A percentile compares a stretch with the other conserved stretches of the same genome.
These are phyloP conservation scores for Sporothrix sp. DNA, from an alignment of 2,329 filamentous ascomycete species.

Conservation along the genomic window DNA sequence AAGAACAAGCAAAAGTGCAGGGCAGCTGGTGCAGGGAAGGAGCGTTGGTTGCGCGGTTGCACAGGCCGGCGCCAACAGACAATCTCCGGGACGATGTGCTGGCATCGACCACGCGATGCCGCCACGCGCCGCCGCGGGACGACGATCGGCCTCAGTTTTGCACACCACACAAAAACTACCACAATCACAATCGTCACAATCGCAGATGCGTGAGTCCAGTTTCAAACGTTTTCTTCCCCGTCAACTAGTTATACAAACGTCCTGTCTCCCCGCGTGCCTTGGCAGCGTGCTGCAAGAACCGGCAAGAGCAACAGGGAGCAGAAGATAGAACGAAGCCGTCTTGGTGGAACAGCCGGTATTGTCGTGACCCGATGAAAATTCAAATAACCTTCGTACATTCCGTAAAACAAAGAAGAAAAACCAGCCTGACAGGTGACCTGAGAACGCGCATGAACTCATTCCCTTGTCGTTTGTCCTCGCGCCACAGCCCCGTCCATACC, in stretches of 20 bases:
- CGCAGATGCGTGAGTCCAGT: too few relatives aligned
- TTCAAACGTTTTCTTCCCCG: too few relatives aligned
- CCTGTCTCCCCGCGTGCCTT: not conserved
- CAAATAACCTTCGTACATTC: slow-evolving; percentile 16
- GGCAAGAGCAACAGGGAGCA: not conserved
- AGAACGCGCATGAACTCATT: slow-evolving; percentile 16
- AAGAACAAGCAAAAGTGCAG: too few relatives aligned
- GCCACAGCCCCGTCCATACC: slow-evolving; percentile 17
- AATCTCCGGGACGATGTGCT: too few relatives aligned
- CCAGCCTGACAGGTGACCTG: slow-evolving; percentile 13
- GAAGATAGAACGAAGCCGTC: not conserved
- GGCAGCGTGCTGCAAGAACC: not conserved
- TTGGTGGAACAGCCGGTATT: slow-evolving; percentile 4
- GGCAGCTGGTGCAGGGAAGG: too few relatives aligned
- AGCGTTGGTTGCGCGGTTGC: too few relatives aligned
- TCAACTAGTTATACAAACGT: slow-evolving; percentile 10
- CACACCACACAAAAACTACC: not conserved
- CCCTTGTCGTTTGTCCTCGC: slow-evolving; percentile 18
- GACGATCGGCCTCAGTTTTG: too few relatives aligned
- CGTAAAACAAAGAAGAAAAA: slow-evolving; percentile 18
- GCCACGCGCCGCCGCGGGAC: too few relatives aligned
- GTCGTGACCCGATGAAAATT: slow-evolving; percentile 15
- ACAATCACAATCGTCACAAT: too few relatives aligned
- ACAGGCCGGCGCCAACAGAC: too few relatives aligned
- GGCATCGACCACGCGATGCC: too few relatives aligned